Evolutionary conservation across 768 basidiomycete genomes (phyloP).

Genomic region (Leccinum arenicola): DNA sequence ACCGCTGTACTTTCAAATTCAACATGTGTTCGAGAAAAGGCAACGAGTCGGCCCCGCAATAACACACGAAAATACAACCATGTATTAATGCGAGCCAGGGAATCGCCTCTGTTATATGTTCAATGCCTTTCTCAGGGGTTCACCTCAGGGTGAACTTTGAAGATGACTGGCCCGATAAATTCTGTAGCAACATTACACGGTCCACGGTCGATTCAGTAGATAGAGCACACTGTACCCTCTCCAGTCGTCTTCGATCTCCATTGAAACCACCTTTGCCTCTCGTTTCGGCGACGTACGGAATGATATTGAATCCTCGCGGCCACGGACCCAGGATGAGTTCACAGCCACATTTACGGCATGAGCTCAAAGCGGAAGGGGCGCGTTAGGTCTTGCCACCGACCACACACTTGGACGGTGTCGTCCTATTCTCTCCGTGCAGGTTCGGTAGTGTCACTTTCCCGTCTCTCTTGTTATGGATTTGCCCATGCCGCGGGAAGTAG

Average conservation of each 20-base stretch:
- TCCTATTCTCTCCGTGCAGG: constrained; percentile 13
- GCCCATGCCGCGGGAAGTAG: constrained; percentile 73
- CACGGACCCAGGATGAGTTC: constrained; percentile 8
- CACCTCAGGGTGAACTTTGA: background rate
- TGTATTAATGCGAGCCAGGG: background rate
- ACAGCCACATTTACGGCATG: constrained; percentile 36
- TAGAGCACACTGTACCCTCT: background rate
- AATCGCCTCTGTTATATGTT: background rate
- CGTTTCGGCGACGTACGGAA: background rate
- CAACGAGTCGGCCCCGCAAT: too few relatives aligned
- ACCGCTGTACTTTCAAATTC: too few relatives aligned
- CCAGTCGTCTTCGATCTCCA: background rate
- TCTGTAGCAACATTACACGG: background rate
- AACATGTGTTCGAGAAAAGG: too few relatives aligned
- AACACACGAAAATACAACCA: too few relatives aligned
- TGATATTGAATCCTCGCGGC: background rate
- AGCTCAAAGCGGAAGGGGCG: constrained; percentile 24
- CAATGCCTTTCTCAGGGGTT: background rate
- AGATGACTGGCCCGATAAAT: background rate
- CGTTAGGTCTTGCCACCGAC: constrained; percentile 30
- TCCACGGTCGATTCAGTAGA: background rate
- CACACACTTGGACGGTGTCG: constrained; percentile 25
- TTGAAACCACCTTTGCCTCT: background rate
- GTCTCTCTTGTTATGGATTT: constrained; percentile 51
- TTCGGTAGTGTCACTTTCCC: constrained; percentile 10